Base-by-base conservation (phyloP, 257 asterid genomes). In the Euphrasia confusa region DNA sequence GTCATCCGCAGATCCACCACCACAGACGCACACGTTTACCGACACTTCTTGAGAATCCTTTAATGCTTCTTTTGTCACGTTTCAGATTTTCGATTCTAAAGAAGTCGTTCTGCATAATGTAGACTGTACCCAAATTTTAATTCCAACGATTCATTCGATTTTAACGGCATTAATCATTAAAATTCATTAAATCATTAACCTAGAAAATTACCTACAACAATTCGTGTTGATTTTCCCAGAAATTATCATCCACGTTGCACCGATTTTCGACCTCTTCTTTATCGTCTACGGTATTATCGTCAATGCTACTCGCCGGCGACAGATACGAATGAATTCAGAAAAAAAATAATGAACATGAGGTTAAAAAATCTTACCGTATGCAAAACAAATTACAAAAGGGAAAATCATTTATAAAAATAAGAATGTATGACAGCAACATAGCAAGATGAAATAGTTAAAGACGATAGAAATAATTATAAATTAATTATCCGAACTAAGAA, bases 141-240 rank as follows among this genome's bases (percentile, higher is more conserved):
- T 55, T 30, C 27, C 18, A 3, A 1, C 0, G 14, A 2, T 28
- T 28, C 33, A 2, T 4, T 28, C 33, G 24, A 60, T 57, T 33
- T 5, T 4, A 35, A 1, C 10, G 7, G 5, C 5, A 2, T 2
- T 28, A 28, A 28, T 28, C 33, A 28, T 2, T 2, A 28, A 28
- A 27, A 27, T 27, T 27, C 3, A 28, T 28, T 28, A 28, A 28
- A 21, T 28, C 33, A 4, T 28, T 28, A 28, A 2, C 0, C 33
- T n/a, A 5, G 0, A 47, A 70, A 54, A 79, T 63, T 78, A 91
- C 98, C 71, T 86, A 89, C 69, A 91, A 77, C 4, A 77, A 62
- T 42, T 86, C 83, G 44, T 71, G 74, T 33, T 91, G 98, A 26
- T 71, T 72, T 56, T 81, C 92, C 98, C 98, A 91, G 65, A 84